A percentile compares a stretch with the other conserved stretches of the same genome.
Evolutionary conservation across 148 eudicot genomes (phyloP).

Genomic region (Heliamphora exappendiculata): DNA sequence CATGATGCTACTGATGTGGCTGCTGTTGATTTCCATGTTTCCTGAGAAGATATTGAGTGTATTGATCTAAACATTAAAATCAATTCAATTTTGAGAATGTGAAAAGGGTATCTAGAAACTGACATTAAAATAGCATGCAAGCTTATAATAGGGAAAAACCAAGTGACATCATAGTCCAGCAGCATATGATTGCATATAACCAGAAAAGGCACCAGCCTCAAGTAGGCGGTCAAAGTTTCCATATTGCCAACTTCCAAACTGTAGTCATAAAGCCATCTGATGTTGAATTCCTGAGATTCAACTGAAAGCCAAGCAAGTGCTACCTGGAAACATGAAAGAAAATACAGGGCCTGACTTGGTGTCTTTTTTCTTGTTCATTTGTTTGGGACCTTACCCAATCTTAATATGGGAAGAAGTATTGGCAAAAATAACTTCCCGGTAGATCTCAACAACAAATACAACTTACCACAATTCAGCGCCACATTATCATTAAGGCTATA

Average conservation of each 20-base stretch:
- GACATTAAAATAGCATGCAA: not conserved
- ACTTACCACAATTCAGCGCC: not conserved
- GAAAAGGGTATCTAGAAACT: not conserved
- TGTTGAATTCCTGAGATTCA: not conserved
- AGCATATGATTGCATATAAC: not conserved
- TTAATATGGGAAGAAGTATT: not conserved
- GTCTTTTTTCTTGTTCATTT: not conserved
- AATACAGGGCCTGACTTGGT: not conserved
- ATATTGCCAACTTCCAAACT: not conserved
- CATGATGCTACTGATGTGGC: conserved; percentile 48
- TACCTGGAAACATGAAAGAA: not conserved
- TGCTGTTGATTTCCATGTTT: conserved; percentile 53
- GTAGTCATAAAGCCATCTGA: not conserved
- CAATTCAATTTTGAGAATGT: not conserved
- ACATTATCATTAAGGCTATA: not conserved
- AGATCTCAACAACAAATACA: not conserved
- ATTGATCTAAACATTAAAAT: not conserved
- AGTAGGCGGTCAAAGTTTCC: not conserved
- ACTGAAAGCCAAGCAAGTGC: not conserved
- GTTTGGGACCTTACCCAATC: not conserved
- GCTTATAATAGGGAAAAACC: not conserved
- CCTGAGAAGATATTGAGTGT: conserved; percentile 22
- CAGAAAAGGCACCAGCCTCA: not conserved
- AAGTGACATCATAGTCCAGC: not conserved
- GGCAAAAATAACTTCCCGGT: not conserved